Evolutionary conservation across 345 rosid species (phyloP), one percentile per base, ranked within the genome.

Genomic region (Eucalyptus camaldulensis): DNA sequence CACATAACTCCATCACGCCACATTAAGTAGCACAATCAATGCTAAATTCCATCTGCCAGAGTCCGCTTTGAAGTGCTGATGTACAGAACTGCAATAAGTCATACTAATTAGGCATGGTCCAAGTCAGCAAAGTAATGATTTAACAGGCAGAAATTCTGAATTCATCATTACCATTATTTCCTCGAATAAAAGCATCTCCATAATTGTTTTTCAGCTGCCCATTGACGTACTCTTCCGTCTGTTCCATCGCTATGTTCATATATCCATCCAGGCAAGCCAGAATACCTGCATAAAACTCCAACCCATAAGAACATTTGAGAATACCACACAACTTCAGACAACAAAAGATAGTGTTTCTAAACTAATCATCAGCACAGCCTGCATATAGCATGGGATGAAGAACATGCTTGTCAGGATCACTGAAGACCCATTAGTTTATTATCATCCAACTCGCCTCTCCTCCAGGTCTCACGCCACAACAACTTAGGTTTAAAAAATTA

Each of bases 151-250:
- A 53, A 33, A 72, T 72, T 33, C 49, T 25, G 33, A 40, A 8
- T 29, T 25, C 49, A 29, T 72, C 89, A 25, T 87, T 93, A 96
- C 98, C 99, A 25, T 98, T 98, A 90, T 98, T 98, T 89, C 99
- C 99, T 80, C 99, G 98, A 87, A 98, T 98, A 88, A 98, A 97
- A 88, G 99, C 99, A 76, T 98, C 99, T 1, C 99, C 99, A 25
- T 98, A 98, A 89, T 98, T 98, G 89, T 98, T 97, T 91, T 98
- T 98, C 87, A 98, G 92, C 58, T 53, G 58, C 58, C 58, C 58
- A 21, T 53, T 53, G 58, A 53, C 58, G 58, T 53, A 53, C 58
- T 53, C 58, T 53, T 53, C 58, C 25, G 58, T 53, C 58, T 53
- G 58, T 53, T 53, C 58, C 58, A 53, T 53, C 8, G 58, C 58